phyloP scores from a whole-genome alignment of 2,329 filamentous ascomycete species.

The Akanthomyces uredinophilus region DNA sequence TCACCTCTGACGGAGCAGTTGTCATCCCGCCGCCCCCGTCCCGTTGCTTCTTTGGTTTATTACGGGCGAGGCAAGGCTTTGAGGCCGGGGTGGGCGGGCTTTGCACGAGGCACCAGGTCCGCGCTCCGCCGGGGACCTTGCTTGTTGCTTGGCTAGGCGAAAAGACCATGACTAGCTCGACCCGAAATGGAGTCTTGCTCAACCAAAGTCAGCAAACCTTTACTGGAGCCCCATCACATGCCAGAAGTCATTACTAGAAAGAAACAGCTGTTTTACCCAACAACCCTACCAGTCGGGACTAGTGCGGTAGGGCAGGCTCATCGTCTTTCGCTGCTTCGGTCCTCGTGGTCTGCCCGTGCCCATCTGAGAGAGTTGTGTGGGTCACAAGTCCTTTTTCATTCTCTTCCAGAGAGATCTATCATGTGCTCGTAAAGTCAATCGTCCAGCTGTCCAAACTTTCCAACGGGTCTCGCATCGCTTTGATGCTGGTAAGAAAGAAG shows the following conservation, averaged over 20 bases:
- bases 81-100: background rate
- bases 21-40: slow-evolving; percentile 7
- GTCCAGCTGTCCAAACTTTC: background rate
- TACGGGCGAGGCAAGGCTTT: background rate
- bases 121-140: background rate
- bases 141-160: background rate
- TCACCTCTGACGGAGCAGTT: background rate
- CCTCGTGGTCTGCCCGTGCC: background rate
- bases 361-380: background rate
- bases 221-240: slow-evolving; percentile 9
- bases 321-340: background rate
- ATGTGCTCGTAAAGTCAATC: background rate
- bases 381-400: background rate
- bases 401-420: background rate
- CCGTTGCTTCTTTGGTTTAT: background rate
- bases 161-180: background rate
- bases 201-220: background rate
- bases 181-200: background rate
- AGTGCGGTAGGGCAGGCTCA: background rate
- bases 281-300: background rate
- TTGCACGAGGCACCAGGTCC: background rate
- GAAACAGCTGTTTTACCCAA: background rate
- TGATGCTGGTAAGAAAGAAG: background rate
- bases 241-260: background rate
- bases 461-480: background rate